Evolutionary conservation across 371 early-diverging fungal genomes (phyloP), one percentile per base, ranked within the genome.

Genomic region (Batkoa obscura): DNA sequence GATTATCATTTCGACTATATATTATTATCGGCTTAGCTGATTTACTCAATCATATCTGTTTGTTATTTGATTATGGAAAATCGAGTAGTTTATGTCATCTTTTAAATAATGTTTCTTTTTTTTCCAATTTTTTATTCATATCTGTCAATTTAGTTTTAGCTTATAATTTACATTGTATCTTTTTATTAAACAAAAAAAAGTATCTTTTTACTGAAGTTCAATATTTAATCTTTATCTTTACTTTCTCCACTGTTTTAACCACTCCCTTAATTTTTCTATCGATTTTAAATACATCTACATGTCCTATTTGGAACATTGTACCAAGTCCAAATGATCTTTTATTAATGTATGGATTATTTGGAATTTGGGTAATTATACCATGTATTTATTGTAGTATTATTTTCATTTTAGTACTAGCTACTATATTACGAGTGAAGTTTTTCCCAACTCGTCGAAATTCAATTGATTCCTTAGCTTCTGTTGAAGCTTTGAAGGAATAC

Each of bases 21-120:
- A 13, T 55, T 31, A 43, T 42, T 42, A 55, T 55, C 15, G 39
- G 55, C 12, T 12, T 43, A 23, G 41, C 55, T 17, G 55, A 55
- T 43, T 6, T 55, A 32, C 5, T 39, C 30, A 12, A 42, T 4
- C 55, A 55, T 38, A 2, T 55, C 2, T 13, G 43, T 2, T 39
- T 55, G 33, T 23, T 42, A 10, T 39, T 55, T 4, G 39, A 35
- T 39, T 55, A 30, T 39, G 9, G 12, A 6, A 8, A 15, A 32
- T 32, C 17, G 9, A 32, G 6, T 6, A 30, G 17, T 8, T 12
- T 33, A n/a, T 55, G 55, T 23, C 55, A 43, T 12, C 31, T 55
- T 13, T 17, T 33, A 13, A 43, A 55, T 30, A 10, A 12, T 17
- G n/a, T 43, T 5, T 23, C 31, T 15, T 43, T 43, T 9, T 55